These are phyloP conservation scores for Xylaria bambusicola DNA, from an alignment of 495 filamentous ascomycete species.

Conservation along the genomic window DNA sequence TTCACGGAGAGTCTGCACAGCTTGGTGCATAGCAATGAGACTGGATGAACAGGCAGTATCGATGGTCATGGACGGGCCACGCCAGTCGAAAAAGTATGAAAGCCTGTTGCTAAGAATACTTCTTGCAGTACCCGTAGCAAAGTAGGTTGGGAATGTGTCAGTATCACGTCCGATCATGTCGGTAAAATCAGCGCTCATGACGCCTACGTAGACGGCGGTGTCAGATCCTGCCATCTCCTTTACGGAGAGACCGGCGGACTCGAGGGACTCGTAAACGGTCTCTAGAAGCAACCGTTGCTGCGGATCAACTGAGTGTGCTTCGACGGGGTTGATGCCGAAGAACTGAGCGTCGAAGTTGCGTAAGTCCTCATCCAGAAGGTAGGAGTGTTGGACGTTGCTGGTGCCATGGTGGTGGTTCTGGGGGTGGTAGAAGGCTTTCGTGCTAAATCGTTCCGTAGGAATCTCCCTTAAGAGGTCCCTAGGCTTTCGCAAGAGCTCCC, in stretches of 20 bases:
- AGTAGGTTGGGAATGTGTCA: slow-evolving; percentile 41
- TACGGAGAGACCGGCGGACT: slow-evolving; percentile 46
- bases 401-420: background rate
- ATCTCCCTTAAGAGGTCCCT: background rate
- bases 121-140: slow-evolving; percentile 43
- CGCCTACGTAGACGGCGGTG: slow-evolving; percentile 52
- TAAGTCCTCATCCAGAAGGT: slow-evolving; percentile 41
- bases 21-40: slow-evolving; percentile 53
- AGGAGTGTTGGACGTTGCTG: slow-evolving; percentile 33
- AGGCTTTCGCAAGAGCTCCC: slow-evolving; percentile 14
- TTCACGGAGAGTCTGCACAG: slow-evolving; percentile 47
- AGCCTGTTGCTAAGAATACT: slow-evolving; percentile 43
- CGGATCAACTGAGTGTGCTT: slow-evolving; percentile 34
- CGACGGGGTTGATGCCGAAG: slow-evolving; percentile 35
- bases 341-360: slow-evolving; percentile 43
- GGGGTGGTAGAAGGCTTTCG: background rate
- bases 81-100: slow-evolving; percentile 60
- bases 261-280: slow-evolving; percentile 27
- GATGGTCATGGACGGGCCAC: slow-evolving; percentile 57
- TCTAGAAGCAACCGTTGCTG: slow-evolving; percentile 46
- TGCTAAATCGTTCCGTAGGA: background rate
- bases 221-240: slow-evolving; percentile 44
- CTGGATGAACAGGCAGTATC: slow-evolving; percentile 62
- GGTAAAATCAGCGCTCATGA: slow-evolving; percentile 49
- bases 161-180: slow-evolving; percentile 42